Base-by-base conservation (phyloP, 2,329 filamentous ascomycete species). In the Scedosporium minutisporum region DNA sequence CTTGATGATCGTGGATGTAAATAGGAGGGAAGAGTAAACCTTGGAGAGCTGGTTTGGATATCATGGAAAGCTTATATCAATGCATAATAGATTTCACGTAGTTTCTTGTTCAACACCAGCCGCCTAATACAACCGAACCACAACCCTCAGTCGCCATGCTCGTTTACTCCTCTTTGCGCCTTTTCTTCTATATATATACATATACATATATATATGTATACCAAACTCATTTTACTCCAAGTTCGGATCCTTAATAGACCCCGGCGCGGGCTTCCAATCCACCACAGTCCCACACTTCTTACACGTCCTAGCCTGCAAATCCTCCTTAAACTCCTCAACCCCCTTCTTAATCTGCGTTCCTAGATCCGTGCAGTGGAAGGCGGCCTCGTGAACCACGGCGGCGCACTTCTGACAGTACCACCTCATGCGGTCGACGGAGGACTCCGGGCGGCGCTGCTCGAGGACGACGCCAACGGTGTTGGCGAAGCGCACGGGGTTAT, bases 281-380 rank as follows among this genome's bases (percentile, higher is more conserved):
- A 91, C 91, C 68, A 96, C 68, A 63, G 80, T 78, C 23, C 93
- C 92, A 75, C 95, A 99, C 33, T 79, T 82, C 67, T 80, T 80
- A 75, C 95, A 99, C 64, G 77, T 92, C 73, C 93, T 85, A 75
- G 83, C 85, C 64, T 84, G 80, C 63, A 86, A 82, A 65, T 76
- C 85, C 1, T 73, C 81, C 74, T 87, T 88, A 75, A 97, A 97
- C 21, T 80, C 81, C 75, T 96, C 86, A 44, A 97, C 93, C 6
- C 90, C 93, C 61, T 85, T 85, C 80, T 97, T 97, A 71, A 99
- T 93, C 84, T 97, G 95, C 25, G 89, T 93, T 21, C 93, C 93
- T 66, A 97, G 77, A 77, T 97, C 89, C 41, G 87, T 93, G 74
- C 92, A 96, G 73, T 95, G 86, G 71, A 99, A 97, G 10, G 82